Base-by-base conservation (phyloP, 345 rosid genomes). In the Moricandia moricandioides region DNA sequence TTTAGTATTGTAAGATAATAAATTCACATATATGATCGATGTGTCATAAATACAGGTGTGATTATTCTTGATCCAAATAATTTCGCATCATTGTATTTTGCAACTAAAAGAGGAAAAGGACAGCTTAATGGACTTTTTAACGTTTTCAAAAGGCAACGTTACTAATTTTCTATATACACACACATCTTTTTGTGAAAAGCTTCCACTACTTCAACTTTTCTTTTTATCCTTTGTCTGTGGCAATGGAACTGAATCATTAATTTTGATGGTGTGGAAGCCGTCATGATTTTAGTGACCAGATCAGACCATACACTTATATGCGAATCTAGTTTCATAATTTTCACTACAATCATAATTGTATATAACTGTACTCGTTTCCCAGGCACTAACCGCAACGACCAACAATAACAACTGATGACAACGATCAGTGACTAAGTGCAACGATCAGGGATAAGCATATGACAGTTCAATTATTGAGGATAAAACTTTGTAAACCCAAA, bases 71-170 rank as follows among this genome's bases (percentile, higher is more conserved):
- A 18, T 62, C 52, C 27, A 49, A 13, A 72, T 24, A 62, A 51
- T 61, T 31, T 72, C 0, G 5, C 52, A 72, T 62, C 52, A 72
- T 62, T 31, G 5, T 62, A 33, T 21, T 58, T 62, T 62, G 61
- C 61, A 62, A 72, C 17, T 51, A 62, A n/a, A 62, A 34, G 14
- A 33, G 52, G 29, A 72, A 60, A 70, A 52, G 30, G 31, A 52
- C 6, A 68, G 62, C 49, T 8, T 18, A 52, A 52, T 52, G 26
- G n/a, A 4, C 12, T 18, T 67, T 67, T 67, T 1, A 52, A 31
- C 30, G 62, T 58, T 58, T 57, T 58, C 62, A 58, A 14, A 58
- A 58, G 62, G 35, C 62, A 29, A 58, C 62, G 8, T 58, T 58
- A 29, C 18, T 58, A 57, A 27, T 27, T 27, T 29, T 5, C 4